phyloP scores from a whole-genome alignment of 2,329 filamentous ascomycete species.

The Chrysosphaeria jannelii region DNA sequence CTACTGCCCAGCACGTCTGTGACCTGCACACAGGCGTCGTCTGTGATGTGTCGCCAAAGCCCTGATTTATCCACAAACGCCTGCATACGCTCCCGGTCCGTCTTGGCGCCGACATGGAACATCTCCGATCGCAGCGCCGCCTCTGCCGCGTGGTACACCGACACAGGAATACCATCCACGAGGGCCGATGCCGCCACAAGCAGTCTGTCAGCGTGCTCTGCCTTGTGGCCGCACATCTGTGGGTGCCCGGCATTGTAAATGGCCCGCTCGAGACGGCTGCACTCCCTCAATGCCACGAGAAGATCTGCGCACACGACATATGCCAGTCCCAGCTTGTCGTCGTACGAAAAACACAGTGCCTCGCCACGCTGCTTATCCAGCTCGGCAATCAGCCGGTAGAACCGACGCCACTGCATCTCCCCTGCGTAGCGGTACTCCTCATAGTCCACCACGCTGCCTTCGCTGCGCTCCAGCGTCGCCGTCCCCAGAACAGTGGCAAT shows the following conservation, averaged over 20 bases:
- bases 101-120: slow-evolving; percentile 39
- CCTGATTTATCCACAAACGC: slow-evolving; percentile 50
- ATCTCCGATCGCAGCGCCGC: slow-evolving; percentile 41
- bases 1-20: slow-evolving; percentile 34
- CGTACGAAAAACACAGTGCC: slow-evolving; percentile 47
- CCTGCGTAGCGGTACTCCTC: slow-evolving; percentile 42
- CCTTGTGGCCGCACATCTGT: no score
- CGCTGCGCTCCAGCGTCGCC: slow-evolving; percentile 28
- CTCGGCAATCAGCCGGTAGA: slow-evolving; percentile 62
- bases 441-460: slow-evolving; percentile 39
- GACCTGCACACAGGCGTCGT: slow-evolving; percentile 51
- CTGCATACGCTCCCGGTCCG: slow-evolving; percentile 44
- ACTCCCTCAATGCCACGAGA: slow-evolving; percentile 49
- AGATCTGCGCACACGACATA: slow-evolving; percentile 71
- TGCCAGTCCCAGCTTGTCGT: slow-evolving; percentile 36
- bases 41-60: slow-evolving; percentile 49
- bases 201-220: slow-evolving; percentile 24
- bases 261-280: slow-evolving; percentile 47
- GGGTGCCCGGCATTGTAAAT: slow-evolving; percentile 34
- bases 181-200: slow-evolving; percentile 41
- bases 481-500: slow-evolving; percentile 45
- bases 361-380: slow-evolving; percentile 67
- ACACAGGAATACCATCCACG: slow-evolving; percentile 36
- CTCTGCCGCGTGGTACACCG: slow-evolving; percentile 35
- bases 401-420: slow-evolving; percentile 66